Evolutionary conservation across 805 yeast genomes (phyloP), one percentile per base, ranked within the genome.

Genomic region (Cyberlindnera nakhonratchasimensis): DNA sequence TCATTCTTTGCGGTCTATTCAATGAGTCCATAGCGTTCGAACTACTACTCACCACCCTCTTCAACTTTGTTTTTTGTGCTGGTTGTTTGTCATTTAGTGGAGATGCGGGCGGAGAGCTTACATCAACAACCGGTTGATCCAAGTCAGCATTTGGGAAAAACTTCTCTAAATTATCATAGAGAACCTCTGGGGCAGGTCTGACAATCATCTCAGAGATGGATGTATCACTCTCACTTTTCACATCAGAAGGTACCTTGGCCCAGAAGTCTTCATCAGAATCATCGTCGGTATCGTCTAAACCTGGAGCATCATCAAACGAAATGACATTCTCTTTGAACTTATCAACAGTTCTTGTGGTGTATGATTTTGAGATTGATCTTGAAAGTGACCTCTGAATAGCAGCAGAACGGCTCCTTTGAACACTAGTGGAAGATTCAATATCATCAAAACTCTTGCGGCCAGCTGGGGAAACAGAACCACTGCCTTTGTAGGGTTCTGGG

Each of bases 111-210:
- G 86, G 80, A 5, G 77, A 64, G 0, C 72, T 72, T 2, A 84
- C 79, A 50, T 85, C 95, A 19, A 91, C 77, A 25, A 93, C 87
- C 3, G 97, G 95, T 54, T 83, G 85, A 59, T 93, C 99, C 46
- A 93, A 72, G 63, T 91, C 91, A 0, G 97, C 81, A 53, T 85
- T 75, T 0, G 99, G 99, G 70, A 93, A 93, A 60, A 86, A 93
- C 56, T 78, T 77, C 52, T 93, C 99, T 48, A 93, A 74, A 54
- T 93, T 90, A 42, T 88, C 87, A 59, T 90, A 93, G 23, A 93
- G 83, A 31, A 86, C 95, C 57, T 91, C 98, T 1, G 96, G 84
- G 0, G 98, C 89, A 2, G 99, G 99, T 59, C 99, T 79, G 13
- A 93, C 82, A 7, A 83, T 80, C 87, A 82, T 78, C 42, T 65